Percentiles rank a stretch among this genome's conserved stretches.
Evolutionary conservation across 2,329 filamentous ascomycete species (phyloP).

Genomic region (Phoma sp.): DNA sequence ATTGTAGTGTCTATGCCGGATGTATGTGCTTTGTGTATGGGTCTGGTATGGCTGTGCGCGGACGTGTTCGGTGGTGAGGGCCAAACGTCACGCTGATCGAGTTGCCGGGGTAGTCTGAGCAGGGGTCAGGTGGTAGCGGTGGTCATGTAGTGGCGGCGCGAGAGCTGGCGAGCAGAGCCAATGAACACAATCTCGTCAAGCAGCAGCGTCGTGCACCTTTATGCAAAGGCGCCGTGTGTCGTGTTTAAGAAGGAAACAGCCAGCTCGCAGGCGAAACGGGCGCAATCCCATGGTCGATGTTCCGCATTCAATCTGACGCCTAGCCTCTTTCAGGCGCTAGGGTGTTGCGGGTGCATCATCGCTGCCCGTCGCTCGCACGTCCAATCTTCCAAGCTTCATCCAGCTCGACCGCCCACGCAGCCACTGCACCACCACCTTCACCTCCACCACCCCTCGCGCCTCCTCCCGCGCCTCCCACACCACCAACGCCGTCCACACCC

Average conservation of each 20-base stretch:
- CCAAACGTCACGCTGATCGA: conserved; percentile 38
- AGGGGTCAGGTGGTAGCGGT: conserved; percentile 38
- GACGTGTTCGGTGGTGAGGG: conserved; percentile 13
- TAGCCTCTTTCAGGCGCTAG: conserved; percentile 13
- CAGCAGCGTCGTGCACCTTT: not conserved
- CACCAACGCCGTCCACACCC: conserved; percentile 16
- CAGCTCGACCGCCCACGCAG: conserved; percentile 15
- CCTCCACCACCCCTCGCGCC: not conserved
- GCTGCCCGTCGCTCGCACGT: conserved; percentile 33
- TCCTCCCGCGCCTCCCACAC: not conserved
- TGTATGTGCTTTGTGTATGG: not conserved
- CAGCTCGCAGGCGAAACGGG: conserved; percentile 9
- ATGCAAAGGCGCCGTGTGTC: not conserved
- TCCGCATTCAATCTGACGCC: conserved; percentile 10
- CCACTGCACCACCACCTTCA: conserved; percentile 16
- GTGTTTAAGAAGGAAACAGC: conserved; percentile 1
- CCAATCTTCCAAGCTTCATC: conserved; percentile 36
- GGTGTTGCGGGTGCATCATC: conserved; percentile 14
- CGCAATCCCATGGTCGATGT: conserved; percentile 12
- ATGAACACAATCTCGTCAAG: too few relatives aligned
- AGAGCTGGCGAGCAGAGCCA: not conserved
- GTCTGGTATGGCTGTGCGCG: not conserved
- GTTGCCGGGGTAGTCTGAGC: conserved; percentile 34
- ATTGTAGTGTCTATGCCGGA: not conserved
- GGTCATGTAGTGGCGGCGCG: conserved; percentile 31